Conservation (phyloP, 306 rosid genomes). For the Carpinus fangiana region DNA sequence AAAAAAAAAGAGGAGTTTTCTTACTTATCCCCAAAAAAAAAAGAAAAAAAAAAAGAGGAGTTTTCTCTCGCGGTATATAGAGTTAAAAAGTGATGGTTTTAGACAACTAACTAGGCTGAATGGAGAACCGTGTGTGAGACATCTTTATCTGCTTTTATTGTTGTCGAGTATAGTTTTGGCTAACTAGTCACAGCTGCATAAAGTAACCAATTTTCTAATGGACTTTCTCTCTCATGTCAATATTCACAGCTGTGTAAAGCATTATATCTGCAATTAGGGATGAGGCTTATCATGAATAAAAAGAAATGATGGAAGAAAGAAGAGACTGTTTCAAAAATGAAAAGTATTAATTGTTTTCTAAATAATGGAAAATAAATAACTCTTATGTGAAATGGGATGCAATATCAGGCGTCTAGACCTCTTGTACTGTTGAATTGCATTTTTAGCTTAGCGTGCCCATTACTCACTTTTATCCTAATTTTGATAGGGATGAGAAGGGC, state of each 20-base stretch:
- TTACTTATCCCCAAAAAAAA: no score
- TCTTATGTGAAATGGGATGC: neutral
- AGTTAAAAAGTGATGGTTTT: neutral
- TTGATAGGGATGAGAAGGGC: conserved; percentile 82
- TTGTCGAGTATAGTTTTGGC: neutral
- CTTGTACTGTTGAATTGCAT: neutral
- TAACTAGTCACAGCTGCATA: neutral
- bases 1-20: neutral
- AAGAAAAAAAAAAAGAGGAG: neutral
- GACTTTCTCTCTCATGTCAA: neutral
- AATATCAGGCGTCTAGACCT: neutral
- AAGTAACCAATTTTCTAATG: neutral
- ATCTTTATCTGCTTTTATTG: neutral
- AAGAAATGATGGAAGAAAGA: neutral
- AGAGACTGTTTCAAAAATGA: neutral
- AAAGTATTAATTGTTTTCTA: conserved; percentile 5
- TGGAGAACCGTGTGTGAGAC: neutral
- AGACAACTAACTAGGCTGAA: neutral
- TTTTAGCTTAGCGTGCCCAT: neutral
- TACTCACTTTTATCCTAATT: conserved; percentile 13
- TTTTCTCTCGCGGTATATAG: neutral
- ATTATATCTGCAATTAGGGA: neutral
- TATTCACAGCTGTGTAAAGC: neutral
- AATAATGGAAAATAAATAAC: neutral
- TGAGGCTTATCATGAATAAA: neutral